Base-by-base conservation (phyloP, 2,329 filamentous ascomycete species). In the Purpureocillium lavendulum region DNA sequence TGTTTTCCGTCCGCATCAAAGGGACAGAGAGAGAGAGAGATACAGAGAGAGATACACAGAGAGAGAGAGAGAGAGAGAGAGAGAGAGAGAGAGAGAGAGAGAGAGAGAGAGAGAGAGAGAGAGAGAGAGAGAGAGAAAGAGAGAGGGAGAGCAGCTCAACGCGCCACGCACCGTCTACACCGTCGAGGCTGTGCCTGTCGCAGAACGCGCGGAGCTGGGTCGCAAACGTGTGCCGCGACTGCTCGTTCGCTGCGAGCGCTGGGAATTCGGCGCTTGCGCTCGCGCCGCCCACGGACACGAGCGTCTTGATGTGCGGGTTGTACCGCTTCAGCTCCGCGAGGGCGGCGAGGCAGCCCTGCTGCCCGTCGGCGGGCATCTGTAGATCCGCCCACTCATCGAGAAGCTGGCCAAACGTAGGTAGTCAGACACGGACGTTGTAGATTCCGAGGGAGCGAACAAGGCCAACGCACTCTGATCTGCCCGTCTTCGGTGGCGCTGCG, bases 211-310 rank as follows among this genome's bases (percentile, higher is more conserved):
- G 62, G 16, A 73, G 69, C 4, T 69, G 68, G n/a, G 58, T 58
- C 4, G 73, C 76, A 54, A 84, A 81, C 2, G 59, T 70, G 33
- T 69, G 62, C 30, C 77, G 63, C 3, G 67, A 57, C 4, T 55
- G 49, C 11, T 63, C 58, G 47, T 65, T 69, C 13, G 64, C 62
- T 13, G 80, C 75, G 16, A 82, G 66, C 11, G 54, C 60, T 1
- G 78, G 67, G 48, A 84, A 84, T 41, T 77, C 71, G 39, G 72
- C 70, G 51, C 78, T 82, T 14, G 74, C 77, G 12, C 66, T 66
- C 13, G 76, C 79, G 16, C 80, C 80, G n/a, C 80, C 80, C 18
- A 84, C 64, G 1, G 80, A 83, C 5, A 83, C 62, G 12, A 84
- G 61, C 2, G 79, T 70, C 46, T 73, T 73, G 47, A 84, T 59